Evolutionary conservation across 371 early-diverging fungal species (phyloP).

Genomic region (Coemansia sp.): DNA sequence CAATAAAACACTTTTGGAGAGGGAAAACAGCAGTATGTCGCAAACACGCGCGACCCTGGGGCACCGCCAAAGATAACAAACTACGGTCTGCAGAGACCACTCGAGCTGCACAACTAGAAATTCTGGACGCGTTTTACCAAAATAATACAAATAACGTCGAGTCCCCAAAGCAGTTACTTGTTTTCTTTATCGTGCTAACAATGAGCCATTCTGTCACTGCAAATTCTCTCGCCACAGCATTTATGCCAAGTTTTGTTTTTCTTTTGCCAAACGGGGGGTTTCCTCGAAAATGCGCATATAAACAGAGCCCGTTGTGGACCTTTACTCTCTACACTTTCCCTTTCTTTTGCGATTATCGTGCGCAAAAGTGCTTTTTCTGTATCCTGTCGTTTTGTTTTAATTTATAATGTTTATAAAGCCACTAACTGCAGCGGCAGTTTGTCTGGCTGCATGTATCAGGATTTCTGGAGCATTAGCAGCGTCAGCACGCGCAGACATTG

Average conservation of each 20-base stretch:
- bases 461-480: not conserved
- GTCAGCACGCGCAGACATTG: not conserved
- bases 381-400: not conserved
- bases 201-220: constrained; percentile 3
- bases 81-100: too few species aligned
- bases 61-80: too few species aligned
- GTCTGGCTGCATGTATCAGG: not conserved
- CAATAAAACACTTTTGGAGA: too few species aligned
- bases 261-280: too few species aligned
- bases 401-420: not conserved
- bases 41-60: too few species aligned
- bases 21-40: too few species aligned
- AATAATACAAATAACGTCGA: not conserved
- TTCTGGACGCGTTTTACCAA: not conserved
- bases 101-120: not conserved
- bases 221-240: not conserved
- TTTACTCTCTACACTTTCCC: not conserved
- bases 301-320: not conserved
- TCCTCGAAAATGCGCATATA: not conserved
- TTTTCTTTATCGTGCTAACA: not conserved
- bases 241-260: not conserved
- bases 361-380: too few species aligned
- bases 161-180: constrained; percentile 9
- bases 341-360: not conserved
- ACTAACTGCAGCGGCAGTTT: not conserved